Conservation (phyloP, 164 flowering plant species). For the Sextonia rubra region DNA sequence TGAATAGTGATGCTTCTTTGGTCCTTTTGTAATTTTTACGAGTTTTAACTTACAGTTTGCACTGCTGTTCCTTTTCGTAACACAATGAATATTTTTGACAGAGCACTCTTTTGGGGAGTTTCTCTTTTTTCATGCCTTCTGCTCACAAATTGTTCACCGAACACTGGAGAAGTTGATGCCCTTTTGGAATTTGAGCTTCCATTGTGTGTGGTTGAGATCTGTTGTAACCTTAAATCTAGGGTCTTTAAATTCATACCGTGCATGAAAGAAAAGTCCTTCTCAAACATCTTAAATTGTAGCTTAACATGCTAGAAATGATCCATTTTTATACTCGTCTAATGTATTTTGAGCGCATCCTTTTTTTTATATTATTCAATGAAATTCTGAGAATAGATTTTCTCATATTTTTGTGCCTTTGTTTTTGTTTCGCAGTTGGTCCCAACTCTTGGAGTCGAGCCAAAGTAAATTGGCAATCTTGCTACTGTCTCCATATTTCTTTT, state of each 20-base stretch:
- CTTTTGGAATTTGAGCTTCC: too few species aligned
- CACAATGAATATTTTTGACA: neutral
- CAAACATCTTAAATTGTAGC: neutral
- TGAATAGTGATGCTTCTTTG: too few species aligned
- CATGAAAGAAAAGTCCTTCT: neutral
- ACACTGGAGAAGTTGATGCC: too few species aligned
- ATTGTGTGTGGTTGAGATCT: too few species aligned
- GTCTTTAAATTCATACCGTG: neutral
- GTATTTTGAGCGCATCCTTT: neutral
- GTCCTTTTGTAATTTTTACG: too few species aligned
- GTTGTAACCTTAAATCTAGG: too few species aligned
- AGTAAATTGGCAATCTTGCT: too few species aligned
- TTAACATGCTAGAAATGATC: neutral
- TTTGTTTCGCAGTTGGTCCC: slow-evolving; percentile 66
- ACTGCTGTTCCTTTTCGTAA: too few species aligned
- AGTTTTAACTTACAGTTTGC: too few species aligned
- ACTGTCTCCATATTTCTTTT: too few species aligned
- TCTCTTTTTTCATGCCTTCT: neutral
- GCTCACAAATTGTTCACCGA: too few species aligned
- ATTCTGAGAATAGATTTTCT: neutral
- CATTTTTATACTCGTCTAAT: neutral
- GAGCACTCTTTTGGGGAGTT: neutral
- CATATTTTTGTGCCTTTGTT: neutral
- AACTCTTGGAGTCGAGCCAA: slow-evolving; percentile 26
- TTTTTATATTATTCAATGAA: neutral